These are phyloP conservation scores for Cryptococcus jaspeensis DNA, from an alignment of 1,284 basidiomycete species.

Conservation along the genomic window DNA sequence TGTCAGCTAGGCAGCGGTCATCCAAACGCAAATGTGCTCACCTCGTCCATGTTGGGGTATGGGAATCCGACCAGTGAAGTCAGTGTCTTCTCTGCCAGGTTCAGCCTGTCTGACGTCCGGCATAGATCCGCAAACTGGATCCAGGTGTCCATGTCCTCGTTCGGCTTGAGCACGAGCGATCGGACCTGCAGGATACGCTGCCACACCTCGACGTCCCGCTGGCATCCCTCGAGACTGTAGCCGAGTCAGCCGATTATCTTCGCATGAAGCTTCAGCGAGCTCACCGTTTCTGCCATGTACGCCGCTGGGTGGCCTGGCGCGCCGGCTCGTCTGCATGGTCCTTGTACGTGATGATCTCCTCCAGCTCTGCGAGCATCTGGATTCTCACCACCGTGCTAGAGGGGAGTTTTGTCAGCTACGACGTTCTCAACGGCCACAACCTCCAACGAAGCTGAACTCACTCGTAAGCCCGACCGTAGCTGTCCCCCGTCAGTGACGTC, in stretches of 20 bases:
- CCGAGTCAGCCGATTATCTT: constrained; percentile 7
- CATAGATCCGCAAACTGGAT: constrained; percentile 89
- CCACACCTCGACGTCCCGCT: constrained; percentile 99
- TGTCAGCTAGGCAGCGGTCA: not conserved
- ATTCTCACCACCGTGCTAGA: constrained; percentile 89
- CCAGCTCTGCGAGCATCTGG: constrained; percentile 97
- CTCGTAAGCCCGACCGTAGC: constrained; percentile 96
- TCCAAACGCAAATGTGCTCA: constrained; percentile 7
- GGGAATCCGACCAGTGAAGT: constrained; percentile 77
- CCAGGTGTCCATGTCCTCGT: constrained; percentile 96
- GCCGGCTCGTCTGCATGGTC: constrained; percentile 91
- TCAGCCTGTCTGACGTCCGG: constrained; percentile 79
- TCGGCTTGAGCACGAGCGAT: constrained; percentile 87
- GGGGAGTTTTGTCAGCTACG: constrained; percentile 19
- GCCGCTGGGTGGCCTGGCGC: constrained; percentile 77
- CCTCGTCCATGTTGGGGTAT: constrained; percentile 42
- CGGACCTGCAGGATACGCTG: constrained; percentile 96
- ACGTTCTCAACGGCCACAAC: no score
- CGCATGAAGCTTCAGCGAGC: constrained; percentile 16
- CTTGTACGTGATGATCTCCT: constrained; percentile 97
- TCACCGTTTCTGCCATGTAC: constrained; percentile 92
- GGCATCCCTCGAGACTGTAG: constrained; percentile 84
- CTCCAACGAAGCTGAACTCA: constrained; percentile 53
- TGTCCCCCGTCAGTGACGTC: constrained; percentile 89
- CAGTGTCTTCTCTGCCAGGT: constrained; percentile 94